These are phyloP conservation scores for Thraustotheca clavata DNA, from an alignment of 352 stramenopile species.

Conservation along the genomic window DNA sequence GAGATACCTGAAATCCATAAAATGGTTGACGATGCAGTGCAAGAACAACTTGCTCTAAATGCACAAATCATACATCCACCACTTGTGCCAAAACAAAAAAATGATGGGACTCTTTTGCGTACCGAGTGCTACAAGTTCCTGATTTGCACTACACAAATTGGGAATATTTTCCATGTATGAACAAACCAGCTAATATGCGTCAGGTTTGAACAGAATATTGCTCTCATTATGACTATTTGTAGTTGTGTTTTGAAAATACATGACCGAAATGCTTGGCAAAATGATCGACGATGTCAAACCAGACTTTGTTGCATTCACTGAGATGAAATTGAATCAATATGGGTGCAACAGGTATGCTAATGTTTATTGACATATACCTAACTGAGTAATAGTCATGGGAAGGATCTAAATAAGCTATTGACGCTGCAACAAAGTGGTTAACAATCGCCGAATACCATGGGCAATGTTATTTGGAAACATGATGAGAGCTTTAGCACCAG, in stretches of 20 bases:
- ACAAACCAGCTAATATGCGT: slow-evolving; percentile 25
- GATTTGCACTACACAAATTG: slow-evolving; percentile 46
- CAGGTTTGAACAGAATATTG: slow-evolving; percentile 25
- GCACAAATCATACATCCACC: background rate
- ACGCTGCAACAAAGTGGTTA: slow-evolving; percentile 29
- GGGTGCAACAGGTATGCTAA: slow-evolving; percentile 13
- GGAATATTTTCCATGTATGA: slow-evolving; percentile 25
- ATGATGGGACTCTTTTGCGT: slow-evolving; percentile 26
- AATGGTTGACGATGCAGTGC: background rate
- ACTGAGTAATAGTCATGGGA: no score
- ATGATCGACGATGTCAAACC: slow-evolving; percentile 40
- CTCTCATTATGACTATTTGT: background rate
- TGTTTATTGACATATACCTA: no score
- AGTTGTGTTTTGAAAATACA: slow-evolving; percentile 37
- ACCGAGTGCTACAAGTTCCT: slow-evolving; percentile 49
- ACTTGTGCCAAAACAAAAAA: background rate
- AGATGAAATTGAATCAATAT: slow-evolving; percentile 36
- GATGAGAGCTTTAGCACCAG: slow-evolving; percentile 26
- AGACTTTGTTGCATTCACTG: slow-evolving; percentile 50
- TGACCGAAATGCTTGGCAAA: slow-evolving; percentile 34
- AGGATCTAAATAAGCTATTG: no score
- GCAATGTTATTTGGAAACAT: slow-evolving; percentile 55
- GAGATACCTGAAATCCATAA: background rate
- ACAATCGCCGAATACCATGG: slow-evolving; percentile 40
- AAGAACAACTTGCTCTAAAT: background rate